Conservation (phyloP, 441 rosid genomes). For the Melastoma candidum region DNA sequence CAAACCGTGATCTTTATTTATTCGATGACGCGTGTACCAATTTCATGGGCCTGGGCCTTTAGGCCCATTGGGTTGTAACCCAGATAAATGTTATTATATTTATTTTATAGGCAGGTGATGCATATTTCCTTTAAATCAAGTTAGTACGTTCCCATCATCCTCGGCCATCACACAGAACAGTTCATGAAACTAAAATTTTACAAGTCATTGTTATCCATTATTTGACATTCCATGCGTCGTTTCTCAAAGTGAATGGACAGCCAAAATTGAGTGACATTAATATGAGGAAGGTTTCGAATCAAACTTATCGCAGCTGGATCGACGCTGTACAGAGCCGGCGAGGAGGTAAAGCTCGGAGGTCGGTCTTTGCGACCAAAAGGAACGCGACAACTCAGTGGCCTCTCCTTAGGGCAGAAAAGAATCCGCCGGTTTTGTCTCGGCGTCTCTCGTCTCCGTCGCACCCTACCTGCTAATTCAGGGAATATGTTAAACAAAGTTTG, state of each 20-base stretch:
- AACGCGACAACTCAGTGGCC: slow-evolving; percentile 27
- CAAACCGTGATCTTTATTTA: too few species aligned
- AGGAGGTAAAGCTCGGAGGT: slow-evolving; percentile 4
- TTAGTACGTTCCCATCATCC: too few species aligned
- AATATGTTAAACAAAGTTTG: not conserved
- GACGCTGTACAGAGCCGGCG: slow-evolving; percentile 15
- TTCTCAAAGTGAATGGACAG: not conserved
- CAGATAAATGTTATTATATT: too few species aligned
- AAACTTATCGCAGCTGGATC: not conserved
- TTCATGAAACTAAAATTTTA: too few species aligned
- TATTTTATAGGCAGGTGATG: too few species aligned
- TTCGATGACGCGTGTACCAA: too few species aligned
- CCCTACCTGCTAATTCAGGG: slow-evolving; percentile 38
- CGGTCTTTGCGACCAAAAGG: slow-evolving; percentile 6
- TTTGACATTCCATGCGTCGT: too few species aligned
- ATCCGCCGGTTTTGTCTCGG: slow-evolving; percentile 68
- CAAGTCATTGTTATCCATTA: too few species aligned
- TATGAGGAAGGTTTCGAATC: not conserved
- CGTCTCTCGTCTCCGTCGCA: slow-evolving; percentile 55
- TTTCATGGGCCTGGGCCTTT: too few species aligned
- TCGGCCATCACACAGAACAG: too few species aligned
- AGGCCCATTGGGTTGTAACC: too few species aligned
- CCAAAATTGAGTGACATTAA: not conserved
- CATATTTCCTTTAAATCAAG: too few species aligned
- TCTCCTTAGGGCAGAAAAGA: slow-evolving; percentile 73